Conservation (phyloP, 345 rosid species). For the Arabidopsis suecica region DNA sequence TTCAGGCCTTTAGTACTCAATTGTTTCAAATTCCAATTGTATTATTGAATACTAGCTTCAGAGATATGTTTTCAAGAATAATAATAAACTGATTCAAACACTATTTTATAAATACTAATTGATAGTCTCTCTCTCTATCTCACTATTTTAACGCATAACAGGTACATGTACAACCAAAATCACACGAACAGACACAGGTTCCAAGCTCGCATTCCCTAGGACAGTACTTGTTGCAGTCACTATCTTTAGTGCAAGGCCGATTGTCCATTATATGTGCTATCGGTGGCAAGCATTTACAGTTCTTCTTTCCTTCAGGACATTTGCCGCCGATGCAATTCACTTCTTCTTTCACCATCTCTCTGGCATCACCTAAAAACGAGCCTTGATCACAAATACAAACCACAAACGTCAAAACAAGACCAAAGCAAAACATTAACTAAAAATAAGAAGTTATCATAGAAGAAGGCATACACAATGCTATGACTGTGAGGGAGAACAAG, state of each 20-base stretch:
- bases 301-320: slow-evolving; percentile 12
- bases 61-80: background rate
- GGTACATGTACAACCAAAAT: slow-evolving; percentile 5
- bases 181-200: slow-evolving; percentile 17
- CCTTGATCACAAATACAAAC: slow-evolving; percentile 25
- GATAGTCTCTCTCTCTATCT: background rate
- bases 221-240: slow-evolving; percentile 16
- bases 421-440: background rate
- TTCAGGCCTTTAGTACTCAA: background rate
- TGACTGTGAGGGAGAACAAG: slow-evolving; percentile 2
- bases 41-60: slow-evolving; percentile 20
- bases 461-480: slow-evolving; percentile 8
- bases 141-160: background rate
- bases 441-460: background rate
- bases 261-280: background rate
- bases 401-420: slow-evolving; percentile 13
- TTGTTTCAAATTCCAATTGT: slow-evolving; percentile 22
- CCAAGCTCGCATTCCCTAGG: slow-evolving; percentile 1
- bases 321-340: background rate
- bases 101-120: background rate
- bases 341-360: slow-evolving; percentile 29
- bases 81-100: slow-evolving; percentile 4
- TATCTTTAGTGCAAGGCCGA: background rate
- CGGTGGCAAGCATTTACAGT: background rate
- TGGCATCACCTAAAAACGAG: slow-evolving; percentile 21